Evolutionary conservation across 768 basidiomycete genomes (phyloP).

Genomic region (Pulveroboletus sp.): DNA sequence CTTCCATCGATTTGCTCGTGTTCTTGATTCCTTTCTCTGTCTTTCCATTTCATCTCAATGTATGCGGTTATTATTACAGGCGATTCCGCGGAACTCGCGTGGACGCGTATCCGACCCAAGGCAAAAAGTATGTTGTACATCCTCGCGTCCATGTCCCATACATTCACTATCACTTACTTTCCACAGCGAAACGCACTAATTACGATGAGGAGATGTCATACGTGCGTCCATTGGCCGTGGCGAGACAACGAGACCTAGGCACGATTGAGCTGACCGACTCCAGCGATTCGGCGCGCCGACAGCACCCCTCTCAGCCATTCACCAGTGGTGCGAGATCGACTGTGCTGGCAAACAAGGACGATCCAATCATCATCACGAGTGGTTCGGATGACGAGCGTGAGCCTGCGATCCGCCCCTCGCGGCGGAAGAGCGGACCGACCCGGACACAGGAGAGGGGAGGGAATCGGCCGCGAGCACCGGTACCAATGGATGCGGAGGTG

Average conservation of each 20-base stretch:
- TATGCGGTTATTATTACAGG: not conserved
- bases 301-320: conserved; percentile 5
- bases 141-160: not conserved
- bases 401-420: not conserved
- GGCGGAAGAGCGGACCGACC: not conserved
- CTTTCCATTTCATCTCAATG: not conserved
- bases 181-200: conserved; percentile 14
- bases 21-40: not conserved
- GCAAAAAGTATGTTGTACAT: conserved; percentile 7
- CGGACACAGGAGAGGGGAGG: not conserved
- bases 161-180: not conserved
- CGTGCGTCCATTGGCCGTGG: conserved; percentile 12
- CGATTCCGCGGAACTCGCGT: conserved; percentile 1
- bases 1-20: no score
- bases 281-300: conserved; percentile 7
- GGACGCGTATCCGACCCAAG: conserved; percentile 16
- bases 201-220: conserved; percentile 2
- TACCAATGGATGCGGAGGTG: conserved; percentile 19
- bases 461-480: not conserved
- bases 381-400: conserved; percentile 15
- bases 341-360: not conserved
- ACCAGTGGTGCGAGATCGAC: not conserved
- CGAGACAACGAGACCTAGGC: conserved; percentile 3
- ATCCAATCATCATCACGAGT: conserved; percentile 26
- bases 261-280: conserved; percentile 26